phyloP scores from a whole-genome alignment of 441 rosid species.

The Rhodomyrtus psidioides region DNA sequence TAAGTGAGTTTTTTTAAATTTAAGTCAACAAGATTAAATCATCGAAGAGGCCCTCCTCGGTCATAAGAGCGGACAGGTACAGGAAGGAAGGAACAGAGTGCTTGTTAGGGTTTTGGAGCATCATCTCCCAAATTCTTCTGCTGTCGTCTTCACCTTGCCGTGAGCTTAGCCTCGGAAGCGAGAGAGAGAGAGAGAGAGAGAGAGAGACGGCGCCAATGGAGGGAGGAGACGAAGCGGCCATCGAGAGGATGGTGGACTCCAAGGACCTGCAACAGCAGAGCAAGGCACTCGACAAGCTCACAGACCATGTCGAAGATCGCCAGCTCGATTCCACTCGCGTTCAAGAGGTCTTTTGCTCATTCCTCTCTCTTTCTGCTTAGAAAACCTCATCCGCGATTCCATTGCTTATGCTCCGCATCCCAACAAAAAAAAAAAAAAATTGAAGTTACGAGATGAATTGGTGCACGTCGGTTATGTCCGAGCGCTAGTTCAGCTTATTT shows the following conservation, averaged over 20 bases:
- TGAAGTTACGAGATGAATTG: neutral
- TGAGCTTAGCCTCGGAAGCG: neutral
- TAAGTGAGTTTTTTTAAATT: neutral
- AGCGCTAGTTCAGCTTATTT: neutral
- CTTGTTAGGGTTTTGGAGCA: neutral
- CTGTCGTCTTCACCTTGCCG: neutral
- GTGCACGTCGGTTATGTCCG: neutral
- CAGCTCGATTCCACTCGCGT: slow-evolving; percentile 93
- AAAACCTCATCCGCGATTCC: too few species aligned
- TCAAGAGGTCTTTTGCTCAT: slow-evolving; percentile 44
- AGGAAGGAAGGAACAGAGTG: neutral
- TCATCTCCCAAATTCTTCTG: neutral
- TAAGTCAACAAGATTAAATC: neutral
- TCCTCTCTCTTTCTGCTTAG: neutral
- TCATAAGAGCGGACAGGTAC: neutral
- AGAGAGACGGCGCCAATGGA: slow-evolving; percentile 27
- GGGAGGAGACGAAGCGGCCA: slow-evolving; percentile 48
- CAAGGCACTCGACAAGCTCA: slow-evolving; percentile 91
- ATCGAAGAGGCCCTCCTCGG: neutral
- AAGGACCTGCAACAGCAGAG: slow-evolving; percentile 92
- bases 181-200: neutral
- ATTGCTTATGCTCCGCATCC: neutral
- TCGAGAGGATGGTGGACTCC: slow-evolving; percentile 52
- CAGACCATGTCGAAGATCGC: slow-evolving; percentile 92
- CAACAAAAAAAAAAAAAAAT: neutral